Evolutionary conservation across 176 grass and related monocot genomes (phyloP).

Genomic region (Tillandsia leiboldiana): DNA sequence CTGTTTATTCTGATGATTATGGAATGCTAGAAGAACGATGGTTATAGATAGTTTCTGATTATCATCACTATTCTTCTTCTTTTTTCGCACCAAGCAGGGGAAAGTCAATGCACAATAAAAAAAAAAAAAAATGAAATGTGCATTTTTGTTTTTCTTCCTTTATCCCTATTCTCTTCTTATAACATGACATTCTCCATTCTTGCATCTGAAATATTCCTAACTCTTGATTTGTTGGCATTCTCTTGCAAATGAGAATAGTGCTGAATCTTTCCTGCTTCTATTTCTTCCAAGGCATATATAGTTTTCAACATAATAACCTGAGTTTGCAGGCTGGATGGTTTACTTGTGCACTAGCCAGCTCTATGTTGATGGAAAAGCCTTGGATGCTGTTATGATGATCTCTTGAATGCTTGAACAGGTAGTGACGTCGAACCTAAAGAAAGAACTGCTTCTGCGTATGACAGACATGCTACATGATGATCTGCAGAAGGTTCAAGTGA

Average conservation of each 20-base stretch:
- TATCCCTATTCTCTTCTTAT: too few species aligned
- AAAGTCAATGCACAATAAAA: too few species aligned
- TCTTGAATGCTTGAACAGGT: conserved; percentile 17
- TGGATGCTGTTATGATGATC: too few species aligned
- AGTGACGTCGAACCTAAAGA: conserved; percentile 52
- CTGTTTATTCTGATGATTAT: too few species aligned
- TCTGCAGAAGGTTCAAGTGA: conserved; percentile 53
- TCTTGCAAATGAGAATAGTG: background rate
- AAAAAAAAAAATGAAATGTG: too few species aligned
- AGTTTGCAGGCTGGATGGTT: background rate
- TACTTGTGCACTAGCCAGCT: too few species aligned
- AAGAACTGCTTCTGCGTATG: conserved; percentile 44
- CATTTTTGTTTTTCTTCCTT: too few species aligned
- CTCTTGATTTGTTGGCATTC: background rate
- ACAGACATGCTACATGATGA: conserved; percentile 45
- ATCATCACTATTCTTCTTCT: too few species aligned
- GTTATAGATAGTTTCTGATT: too few species aligned
- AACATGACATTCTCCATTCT: background rate
- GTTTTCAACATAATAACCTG: background rate
- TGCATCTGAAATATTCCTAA: background rate
- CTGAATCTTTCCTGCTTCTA: background rate
- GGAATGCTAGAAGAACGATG: too few species aligned
- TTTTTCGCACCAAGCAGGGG: too few species aligned
- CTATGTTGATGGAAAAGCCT: too few species aligned
- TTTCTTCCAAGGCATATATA: background rate